Evolutionary conservation across 2,329 filamentous ascomycete genomes (phyloP).

Genomic region (Epichloe aotearoae): DNA sequence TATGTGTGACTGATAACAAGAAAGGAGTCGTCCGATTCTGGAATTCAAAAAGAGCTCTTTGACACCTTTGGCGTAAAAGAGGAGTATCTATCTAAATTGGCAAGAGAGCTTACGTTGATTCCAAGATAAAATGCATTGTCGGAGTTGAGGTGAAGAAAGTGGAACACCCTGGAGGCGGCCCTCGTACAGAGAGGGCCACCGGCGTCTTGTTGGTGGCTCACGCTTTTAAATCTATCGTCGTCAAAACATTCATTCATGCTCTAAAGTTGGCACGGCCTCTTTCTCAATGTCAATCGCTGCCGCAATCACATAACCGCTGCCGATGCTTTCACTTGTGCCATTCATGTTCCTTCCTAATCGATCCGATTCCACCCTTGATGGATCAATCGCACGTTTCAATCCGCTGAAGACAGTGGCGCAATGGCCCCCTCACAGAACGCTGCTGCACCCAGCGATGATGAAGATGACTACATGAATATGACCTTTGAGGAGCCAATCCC

Average conservation of each 20-base stretch:
- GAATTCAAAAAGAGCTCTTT: too few species aligned
- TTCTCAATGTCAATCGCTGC: not conserved
- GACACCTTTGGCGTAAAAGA: too few species aligned
- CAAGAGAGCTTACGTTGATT: not conserved
- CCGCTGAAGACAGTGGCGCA: not conserved
- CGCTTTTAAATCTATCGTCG: not conserved
- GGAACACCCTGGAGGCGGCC: not conserved
- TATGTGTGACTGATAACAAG: too few species aligned
- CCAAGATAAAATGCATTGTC: not conserved
- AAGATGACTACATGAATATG: conserved; percentile 98
- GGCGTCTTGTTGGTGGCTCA: too few species aligned
- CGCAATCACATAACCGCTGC: not conserved
- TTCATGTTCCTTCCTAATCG: not conserved
- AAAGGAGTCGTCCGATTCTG: too few species aligned
- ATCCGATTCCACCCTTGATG: not conserved
- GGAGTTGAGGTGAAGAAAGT: not conserved
- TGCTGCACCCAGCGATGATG: conserved; percentile 18
- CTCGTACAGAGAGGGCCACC: conserved; percentile 4
- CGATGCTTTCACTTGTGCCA: too few species aligned
- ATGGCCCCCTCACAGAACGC: conserved; percentile 3
- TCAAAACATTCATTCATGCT: not conserved
- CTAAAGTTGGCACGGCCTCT: not conserved
- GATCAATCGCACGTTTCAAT: not conserved
- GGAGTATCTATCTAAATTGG: too few species aligned
- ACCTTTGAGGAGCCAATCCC: conserved; percentile 56